phyloP scores from a whole-genome alignment of 345 rosid genomes.

The Dipteronia sinensis region DNA sequence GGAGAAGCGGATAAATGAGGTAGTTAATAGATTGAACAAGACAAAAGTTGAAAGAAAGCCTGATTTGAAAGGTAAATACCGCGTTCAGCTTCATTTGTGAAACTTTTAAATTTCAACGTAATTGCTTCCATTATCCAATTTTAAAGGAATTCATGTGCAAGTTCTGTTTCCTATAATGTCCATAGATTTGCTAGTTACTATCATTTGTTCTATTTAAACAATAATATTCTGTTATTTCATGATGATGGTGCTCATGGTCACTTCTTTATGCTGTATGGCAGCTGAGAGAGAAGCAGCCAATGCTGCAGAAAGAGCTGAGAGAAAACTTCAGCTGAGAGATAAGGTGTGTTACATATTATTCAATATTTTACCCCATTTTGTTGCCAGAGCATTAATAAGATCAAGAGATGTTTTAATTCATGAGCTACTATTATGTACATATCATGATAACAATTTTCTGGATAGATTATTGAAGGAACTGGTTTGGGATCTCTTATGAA shows the following conservation, averaged over 20 bases:
- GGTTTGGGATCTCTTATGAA: background rate
- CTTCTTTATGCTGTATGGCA: constrained; percentile 34
- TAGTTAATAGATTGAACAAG: constrained; percentile 90
- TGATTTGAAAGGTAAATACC: constrained; percentile 76
- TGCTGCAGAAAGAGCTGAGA: constrained; percentile 93
- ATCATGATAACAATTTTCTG: background rate
- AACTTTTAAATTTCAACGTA: background rate
- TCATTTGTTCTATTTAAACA: background rate
- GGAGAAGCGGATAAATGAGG: constrained; percentile 90
- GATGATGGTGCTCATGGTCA: background rate
- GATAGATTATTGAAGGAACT: background rate
- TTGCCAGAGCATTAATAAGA: background rate
- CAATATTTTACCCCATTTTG: background rate
- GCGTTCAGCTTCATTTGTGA: background rate
- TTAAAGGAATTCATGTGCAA: background rate
- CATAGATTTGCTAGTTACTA: background rate
- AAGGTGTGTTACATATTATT: constrained; percentile 52
- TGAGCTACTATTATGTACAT: background rate
- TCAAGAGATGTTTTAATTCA: background rate
- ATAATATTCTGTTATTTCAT: background rate
- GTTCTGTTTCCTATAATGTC: background rate
- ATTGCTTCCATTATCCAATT: background rate
- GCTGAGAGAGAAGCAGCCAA: constrained; percentile 91
- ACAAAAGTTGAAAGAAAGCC: constrained; percentile 90
- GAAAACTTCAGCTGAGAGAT: constrained; percentile 80